A percentile compares a stretch with the other conserved stretches of the same genome.
phyloP scores from a whole-genome alignment of 169 alveolate genomes.

The Besnoitia besnoiti region DNA sequence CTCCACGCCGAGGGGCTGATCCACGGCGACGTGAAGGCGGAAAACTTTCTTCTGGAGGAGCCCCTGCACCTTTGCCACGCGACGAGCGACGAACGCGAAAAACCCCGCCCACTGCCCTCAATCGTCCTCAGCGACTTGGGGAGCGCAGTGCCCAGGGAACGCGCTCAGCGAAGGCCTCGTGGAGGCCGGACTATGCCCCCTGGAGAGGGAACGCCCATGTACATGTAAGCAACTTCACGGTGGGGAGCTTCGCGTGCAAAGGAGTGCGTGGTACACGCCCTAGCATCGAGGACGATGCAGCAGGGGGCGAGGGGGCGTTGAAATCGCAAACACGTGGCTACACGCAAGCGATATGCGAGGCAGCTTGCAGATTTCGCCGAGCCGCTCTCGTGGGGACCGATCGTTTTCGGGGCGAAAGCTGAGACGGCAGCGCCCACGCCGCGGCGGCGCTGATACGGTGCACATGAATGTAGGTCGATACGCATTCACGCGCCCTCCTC shows the following conservation, averaged over 20 bases:
- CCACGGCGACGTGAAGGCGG: conserved; percentile 36
- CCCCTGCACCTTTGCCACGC: not conserved
- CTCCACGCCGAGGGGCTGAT: conserved; percentile 20
- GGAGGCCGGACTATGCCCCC: not conserved
- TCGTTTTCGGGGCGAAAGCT: no score
- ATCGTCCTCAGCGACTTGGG: not conserved
- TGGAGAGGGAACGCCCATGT: conserved; percentile 12
- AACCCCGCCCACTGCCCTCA: not conserved
- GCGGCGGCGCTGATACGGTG: no score
- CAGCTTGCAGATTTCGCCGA: no score
- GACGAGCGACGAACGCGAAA: not conserved
- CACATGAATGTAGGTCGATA: no score
- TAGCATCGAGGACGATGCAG: no score
- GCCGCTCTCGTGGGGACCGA: no score
- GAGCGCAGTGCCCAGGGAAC: not conserved
- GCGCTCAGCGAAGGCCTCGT: not conserved
- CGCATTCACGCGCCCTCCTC: no score
- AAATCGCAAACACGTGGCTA: no score
- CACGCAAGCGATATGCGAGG: no score
- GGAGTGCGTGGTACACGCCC: no score
- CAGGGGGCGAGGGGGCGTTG: no score
- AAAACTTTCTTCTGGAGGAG: not conserved
- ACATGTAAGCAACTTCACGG: not conserved
- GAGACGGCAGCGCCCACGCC: no score
- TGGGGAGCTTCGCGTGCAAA: conserved; percentile 2